Conservation (phyloP, 2,329 filamentous ascomycete species). For the Trichothecium roseum region DNA sequence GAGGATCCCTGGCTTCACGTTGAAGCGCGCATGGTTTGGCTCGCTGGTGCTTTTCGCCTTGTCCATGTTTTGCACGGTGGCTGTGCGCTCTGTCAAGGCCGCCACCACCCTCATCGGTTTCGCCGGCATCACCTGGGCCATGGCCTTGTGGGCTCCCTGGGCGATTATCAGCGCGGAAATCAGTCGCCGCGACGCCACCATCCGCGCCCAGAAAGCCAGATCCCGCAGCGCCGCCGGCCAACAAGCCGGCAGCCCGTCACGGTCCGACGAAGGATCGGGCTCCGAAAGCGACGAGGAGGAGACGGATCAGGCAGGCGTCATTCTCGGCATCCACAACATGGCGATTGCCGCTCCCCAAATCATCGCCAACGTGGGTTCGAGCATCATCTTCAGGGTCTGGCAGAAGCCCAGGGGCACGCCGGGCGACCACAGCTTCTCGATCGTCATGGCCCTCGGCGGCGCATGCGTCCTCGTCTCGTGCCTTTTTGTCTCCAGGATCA, state of each 20-base stretch:
- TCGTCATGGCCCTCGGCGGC: constrained; percentile 78
- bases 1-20: constrained; percentile 72
- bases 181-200: constrained; percentile 60
- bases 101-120: constrained; percentile 72
- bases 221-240: constrained; percentile 8
- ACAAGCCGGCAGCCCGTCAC: constrained; percentile 3
- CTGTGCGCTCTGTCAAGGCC: constrained; percentile 59
- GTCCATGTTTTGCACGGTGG: constrained; percentile 74
- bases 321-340: constrained; percentile 93
- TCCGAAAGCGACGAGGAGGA: constrained; percentile 40
- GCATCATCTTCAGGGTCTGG: constrained; percentile 70
- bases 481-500: constrained; percentile 57
- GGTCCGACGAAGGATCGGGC: neutral
- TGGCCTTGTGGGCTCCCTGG: constrained; percentile 91
- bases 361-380: constrained; percentile 75
- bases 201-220: constrained; percentile 26
- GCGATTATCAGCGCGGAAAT: constrained; percentile 92
- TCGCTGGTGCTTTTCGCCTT: constrained; percentile 75
- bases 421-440: constrained; percentile 78
- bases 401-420: constrained; percentile 80
- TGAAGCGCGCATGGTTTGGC: constrained; percentile 78
- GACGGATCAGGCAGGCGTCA: constrained; percentile 74
- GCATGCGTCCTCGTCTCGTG: constrained; percentile 68
- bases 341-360: constrained; percentile 87
- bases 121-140: constrained; percentile 83